Base-by-base conservation (phyloP, 2,329 filamentous ascomycete genomes). In the Ilyonectria sp. region DNA sequence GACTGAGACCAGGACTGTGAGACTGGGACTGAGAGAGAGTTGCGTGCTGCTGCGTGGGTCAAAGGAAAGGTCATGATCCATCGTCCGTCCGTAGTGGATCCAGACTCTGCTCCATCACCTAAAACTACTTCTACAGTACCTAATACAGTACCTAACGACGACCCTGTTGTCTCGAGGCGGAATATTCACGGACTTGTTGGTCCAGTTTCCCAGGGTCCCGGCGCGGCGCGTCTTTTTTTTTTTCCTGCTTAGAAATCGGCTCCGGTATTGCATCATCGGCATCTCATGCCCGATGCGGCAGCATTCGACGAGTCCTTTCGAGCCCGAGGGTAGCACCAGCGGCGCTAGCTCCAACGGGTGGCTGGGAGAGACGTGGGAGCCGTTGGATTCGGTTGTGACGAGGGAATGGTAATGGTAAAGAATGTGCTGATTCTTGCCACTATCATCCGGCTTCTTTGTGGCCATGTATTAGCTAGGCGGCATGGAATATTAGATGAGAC, bases 241-340 rank as follows among this genome's bases (percentile, higher is more conserved):
- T 44, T 35, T 47, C 26, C 35, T 75, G 74, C 74, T 75, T 75
- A 75, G 74, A 75, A 75, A 75, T 75, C 74, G 70, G 46, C 57
- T 49, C 65, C 70, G 70, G 71, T 67, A 75, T 75, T 71, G 69
- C 74, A 73, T 67, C 69, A 75, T 75, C 67, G 69, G 71, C 61
- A 63, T 60, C 63, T 61, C 62, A 62, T 58, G 50, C 71, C 70
- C 60, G 57, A 74, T 69, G 58, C 70, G 68, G 69, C 50, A 66
- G 57, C 21, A 43, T 17, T 43, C 40, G 40, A 43, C 40, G 40
- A 43, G 40, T 6, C 40, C 17, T 53, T 35, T 52, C 47, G 26
- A 52, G 55, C 40, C 55, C 31, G 29, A 13, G 46, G 31, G 59
- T 35, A 46, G 21, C 56, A 37, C 29, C 54, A 58, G 57, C 46